Evolutionary conservation across 1,139 yeast genomes (phyloP), one percentile per base, ranked within the genome.

Genomic region (Pichia sp.): DNA sequence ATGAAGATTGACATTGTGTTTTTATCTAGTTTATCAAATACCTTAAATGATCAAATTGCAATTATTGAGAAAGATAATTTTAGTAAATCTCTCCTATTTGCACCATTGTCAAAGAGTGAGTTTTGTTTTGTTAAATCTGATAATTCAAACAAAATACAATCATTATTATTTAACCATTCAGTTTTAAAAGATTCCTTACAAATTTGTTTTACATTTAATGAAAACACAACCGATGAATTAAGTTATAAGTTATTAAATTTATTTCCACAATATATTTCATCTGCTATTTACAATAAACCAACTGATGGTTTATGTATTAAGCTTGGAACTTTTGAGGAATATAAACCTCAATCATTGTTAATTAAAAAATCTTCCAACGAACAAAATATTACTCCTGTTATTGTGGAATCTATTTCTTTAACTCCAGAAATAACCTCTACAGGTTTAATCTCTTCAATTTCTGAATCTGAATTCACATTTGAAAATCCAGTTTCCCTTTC

Each of bases 11-110:
- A 53, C 39, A 35, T 56, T 2, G 20, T 48, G 6, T 47, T 56
- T 35, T 31, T 57, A 23, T 28, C 43, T 12, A n/a, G n/a, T n/a
- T n/a, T n/a, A n/a, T n/a, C n/a, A n/a, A 32, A 39, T 23, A 30
- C 42, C 1, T 31, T 25, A 6, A 24, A 44, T 10, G 41, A 41
- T n/a, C 48, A 53, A n/a, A 31, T 62, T 7, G 55, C 52, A 6
- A 44, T 63, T 3, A 47, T 55, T 6, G 42, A 55, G 27, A 46
- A 50, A 12, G 57, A 57, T 35, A 52, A 50, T 11, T 42, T 44
- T 26, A 66, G 66, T 3, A 58, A 66, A 41, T 54, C 62, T 9
- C 46, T 69, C 35, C 38, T 68, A 45, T 67, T 67, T 45, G 68
- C 72, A 23, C 64, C 66, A 12, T 47, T 70, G 27, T 58, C 58